A percentile compares a stretch with the other conserved stretches of the same genome.
phyloP scores from a whole-genome alignment of 192 early-diverging fungal genomes.

The Physocladia obscura region DNA sequence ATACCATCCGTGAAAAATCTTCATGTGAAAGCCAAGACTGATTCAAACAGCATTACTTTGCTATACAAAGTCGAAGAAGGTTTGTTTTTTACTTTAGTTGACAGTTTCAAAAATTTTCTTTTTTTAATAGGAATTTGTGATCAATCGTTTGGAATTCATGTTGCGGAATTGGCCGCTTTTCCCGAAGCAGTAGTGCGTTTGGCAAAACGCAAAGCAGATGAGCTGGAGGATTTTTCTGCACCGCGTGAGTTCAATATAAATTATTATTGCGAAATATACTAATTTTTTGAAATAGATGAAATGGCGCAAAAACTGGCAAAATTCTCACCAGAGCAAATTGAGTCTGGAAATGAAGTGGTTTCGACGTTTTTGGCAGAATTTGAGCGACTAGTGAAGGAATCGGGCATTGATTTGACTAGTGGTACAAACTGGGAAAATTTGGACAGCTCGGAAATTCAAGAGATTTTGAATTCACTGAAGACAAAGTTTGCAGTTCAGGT shows the following conservation, averaged over 20 bases:
- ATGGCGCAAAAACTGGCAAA: conserved; percentile 32
- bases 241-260: conserved; percentile 28
- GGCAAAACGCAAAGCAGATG: conserved; percentile 82
- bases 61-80: conserved; percentile 87
- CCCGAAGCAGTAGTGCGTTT: conserved; percentile 77
- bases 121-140: conserved; percentile 71
- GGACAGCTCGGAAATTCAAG: conserved; percentile 36
- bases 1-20: conserved; percentile 78
- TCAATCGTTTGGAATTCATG: conserved; percentile 98
- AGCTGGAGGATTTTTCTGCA: conserved; percentile 80
- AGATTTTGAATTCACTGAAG: conserved; percentile 45
- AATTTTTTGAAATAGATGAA: conserved; percentile 15
- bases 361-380: conserved; percentile 56
- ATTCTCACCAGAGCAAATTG: conserved; percentile 48
- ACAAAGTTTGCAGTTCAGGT: conserved; percentile 60
- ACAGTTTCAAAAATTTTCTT: not conserved
- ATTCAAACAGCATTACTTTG: conserved; percentile 66
- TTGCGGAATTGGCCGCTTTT: conserved; percentile 91
- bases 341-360: conserved; percentile 40
- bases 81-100: conserved; percentile 16
- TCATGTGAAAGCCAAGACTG: conserved; percentile 74
- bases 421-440: conserved; percentile 40
- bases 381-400: not conserved
- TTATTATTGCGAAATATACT: not conserved
- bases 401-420: not conserved